phyloP scores from a whole-genome alignment of 2,329 filamentous ascomycete genomes.

The Cadophora sp. region DNA sequence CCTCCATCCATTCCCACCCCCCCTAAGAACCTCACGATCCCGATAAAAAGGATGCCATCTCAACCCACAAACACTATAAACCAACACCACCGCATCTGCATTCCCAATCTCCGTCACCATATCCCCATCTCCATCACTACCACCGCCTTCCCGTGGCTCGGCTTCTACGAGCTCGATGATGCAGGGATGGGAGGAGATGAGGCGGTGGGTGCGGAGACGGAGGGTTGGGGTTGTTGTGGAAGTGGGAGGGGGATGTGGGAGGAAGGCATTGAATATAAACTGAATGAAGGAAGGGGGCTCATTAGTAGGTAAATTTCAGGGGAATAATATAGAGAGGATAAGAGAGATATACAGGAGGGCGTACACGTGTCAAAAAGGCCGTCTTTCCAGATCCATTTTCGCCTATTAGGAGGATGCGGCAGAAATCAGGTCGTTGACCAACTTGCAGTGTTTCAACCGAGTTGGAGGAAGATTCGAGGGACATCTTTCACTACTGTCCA shows the following conservation, averaged over 20 bases:
- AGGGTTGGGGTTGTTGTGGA: not conserved
- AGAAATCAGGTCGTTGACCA: conserved; percentile 7
- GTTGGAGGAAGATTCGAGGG: not conserved
- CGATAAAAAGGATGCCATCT: conserved; percentile 4
- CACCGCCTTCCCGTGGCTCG: not conserved
- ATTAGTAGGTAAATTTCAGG: too few relatives aligned
- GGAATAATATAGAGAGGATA: too few relatives aligned
- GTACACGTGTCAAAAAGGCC: not conserved
- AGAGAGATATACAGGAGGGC: too few relatives aligned
- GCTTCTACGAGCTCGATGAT: conserved; percentile 8
- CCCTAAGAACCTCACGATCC: not conserved
- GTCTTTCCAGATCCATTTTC: conserved; percentile 5
- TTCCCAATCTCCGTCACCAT: not conserved
- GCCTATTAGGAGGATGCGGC: not conserved
- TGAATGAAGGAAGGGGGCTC: not conserved
- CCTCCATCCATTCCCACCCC: too few relatives aligned
- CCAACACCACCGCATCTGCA: not conserved
- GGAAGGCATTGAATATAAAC: conserved; percentile 3
- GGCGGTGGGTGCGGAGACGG: not conserved
- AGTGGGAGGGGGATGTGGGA: not conserved
- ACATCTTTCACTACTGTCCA: too few relatives aligned
- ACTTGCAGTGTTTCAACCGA: not conserved
- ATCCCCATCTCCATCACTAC: not conserved
- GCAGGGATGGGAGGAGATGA: not conserved
- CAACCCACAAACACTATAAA: conserved; percentile 9